Evolutionary conservation across 2,329 filamentous ascomycete genomes (phyloP), one percentile per base, ranked within the genome.

Genomic region (Akanthomyces lecanii): DNA sequence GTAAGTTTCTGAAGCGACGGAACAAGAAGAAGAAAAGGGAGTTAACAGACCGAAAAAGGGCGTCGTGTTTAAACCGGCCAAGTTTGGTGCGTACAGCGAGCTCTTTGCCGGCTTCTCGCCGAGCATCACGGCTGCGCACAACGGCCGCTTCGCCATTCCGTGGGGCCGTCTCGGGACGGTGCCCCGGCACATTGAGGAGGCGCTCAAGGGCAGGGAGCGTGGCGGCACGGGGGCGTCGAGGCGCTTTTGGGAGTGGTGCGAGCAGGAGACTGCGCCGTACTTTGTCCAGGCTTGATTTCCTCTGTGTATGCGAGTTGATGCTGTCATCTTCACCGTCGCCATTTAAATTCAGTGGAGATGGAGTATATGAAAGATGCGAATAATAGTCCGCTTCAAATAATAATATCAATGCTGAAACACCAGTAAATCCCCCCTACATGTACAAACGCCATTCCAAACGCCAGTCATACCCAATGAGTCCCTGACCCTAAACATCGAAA

Each of bases 41-140:
- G 8, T 8, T 33, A 8, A 33, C 30, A 33, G 30, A 33, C 21
- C 8, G 30, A 33, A 8, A 33, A 33, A 33, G 30, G 30, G 30
- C 30, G 30, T 5, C 30, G 5, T 33, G 30, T 33, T 33, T 33
- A 33, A 33, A 33, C 30, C 30, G 8, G 30, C 30, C 30, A 33
- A 36, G 30, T 51, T 25, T n/a, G 45, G 44, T 23, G 58, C 58
- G 30, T 45, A 52, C 5, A 52, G 45, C 14, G 48, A 61, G 21
- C 47, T 66, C 28, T 52, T 65, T 18, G 61, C 23, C 60, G 58
- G 48, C 36, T 52, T 38, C 23, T 63, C 30, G 50, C 71, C 73
- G 0, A 74, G 79, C 0, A 68, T 80, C 16, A 76, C 72, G 1
- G 44, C 70, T 2, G 73, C 74, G 52, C 71, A 72, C 28, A 66